These are phyloP conservation scores for Trichoderma brevicompactum DNA, from an alignment of 2,329 filamentous ascomycete species.

Conservation along the genomic window DNA sequence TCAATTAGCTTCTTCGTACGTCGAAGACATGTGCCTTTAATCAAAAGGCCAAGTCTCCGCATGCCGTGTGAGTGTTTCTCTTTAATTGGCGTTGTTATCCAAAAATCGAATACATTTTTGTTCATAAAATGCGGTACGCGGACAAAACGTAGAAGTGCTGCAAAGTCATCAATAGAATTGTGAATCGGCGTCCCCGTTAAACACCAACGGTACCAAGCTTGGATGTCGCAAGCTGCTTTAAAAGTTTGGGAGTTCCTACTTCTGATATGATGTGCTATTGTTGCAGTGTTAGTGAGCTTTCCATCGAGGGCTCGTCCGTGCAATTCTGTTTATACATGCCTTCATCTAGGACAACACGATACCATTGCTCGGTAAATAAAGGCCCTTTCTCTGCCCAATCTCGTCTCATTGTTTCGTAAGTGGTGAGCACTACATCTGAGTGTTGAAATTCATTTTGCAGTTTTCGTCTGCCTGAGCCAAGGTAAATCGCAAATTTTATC, in stretches of 20 bases:
- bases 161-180: slow-evolving; percentile 47
- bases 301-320: not conserved
- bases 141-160: slow-evolving; percentile 43
- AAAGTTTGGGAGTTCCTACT: slow-evolving; percentile 40
- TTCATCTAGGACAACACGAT: slow-evolving; percentile 47
- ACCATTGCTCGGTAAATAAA: slow-evolving; percentile 35
- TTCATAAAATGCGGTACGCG: slow-evolving; percentile 32
- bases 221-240: slow-evolving; percentile 33
- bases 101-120: not conserved
- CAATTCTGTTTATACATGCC: slow-evolving; percentile 33
- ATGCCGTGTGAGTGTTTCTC: not conserved
- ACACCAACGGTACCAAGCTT: slow-evolving; percentile 43
- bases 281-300: slow-evolving; percentile 5
- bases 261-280: slow-evolving; percentile 46
- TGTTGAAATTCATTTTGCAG: not conserved
- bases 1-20: not conserved
- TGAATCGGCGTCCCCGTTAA: slow-evolving; percentile 49
- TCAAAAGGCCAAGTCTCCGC: not conserved
- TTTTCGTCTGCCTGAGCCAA: not conserved
- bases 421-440: slow-evolving; percentile 37
- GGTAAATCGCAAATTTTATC: not conserved
- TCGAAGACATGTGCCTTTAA: not conserved
- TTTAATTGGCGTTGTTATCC: not conserved
- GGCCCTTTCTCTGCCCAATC: slow-evolving; percentile 32
- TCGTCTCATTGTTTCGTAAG: slow-evolving; percentile 42